phyloP scores from a whole-genome alignment of 2,329 filamentous ascomycete genomes.

The Chaetomium globosum region DNA sequence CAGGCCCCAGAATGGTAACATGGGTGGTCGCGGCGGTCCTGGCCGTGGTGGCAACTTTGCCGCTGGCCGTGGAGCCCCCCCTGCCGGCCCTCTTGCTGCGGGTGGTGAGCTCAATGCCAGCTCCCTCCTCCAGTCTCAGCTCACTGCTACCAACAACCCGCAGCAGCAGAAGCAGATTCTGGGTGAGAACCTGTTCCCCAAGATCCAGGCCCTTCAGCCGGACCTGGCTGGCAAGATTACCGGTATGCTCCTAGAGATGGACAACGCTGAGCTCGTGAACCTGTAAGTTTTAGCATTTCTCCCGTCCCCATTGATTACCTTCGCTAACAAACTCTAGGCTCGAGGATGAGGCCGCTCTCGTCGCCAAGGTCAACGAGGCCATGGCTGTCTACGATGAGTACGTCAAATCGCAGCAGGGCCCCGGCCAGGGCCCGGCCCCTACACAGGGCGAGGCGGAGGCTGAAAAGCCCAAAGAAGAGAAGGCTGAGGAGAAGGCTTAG shows the following conservation, averaged over 20 bases:
- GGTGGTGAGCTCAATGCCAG: conserved; percentile 47
- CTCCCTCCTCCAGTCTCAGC: conserved; percentile 59
- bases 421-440: conserved; percentile 13
- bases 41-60: conserved; percentile 47
- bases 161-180: conserved; percentile 98
- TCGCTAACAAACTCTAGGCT: conserved; percentile 59
- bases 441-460: conserved; percentile 43
- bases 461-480: conserved; percentile 56
- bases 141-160: conserved; percentile 56
- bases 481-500: conserved; percentile 30
- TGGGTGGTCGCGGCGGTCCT: conserved; percentile 50
- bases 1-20: conserved; percentile 52
- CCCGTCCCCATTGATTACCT: background rate
- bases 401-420: conserved; percentile 74
- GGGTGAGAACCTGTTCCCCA: conserved; percentile 96
- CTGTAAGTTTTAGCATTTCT: conserved; percentile 68
- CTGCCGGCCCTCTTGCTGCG: conserved; percentile 44
- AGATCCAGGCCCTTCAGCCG: conserved; percentile 92
- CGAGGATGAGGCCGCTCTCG: conserved; percentile 84
- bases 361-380: conserved; percentile 95
- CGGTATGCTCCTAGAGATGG: conserved; percentile 99
- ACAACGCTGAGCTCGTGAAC: conserved; percentile 89
- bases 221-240: conserved; percentile 99
- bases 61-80: conserved; percentile 49
- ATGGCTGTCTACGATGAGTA: conserved; percentile 98